phyloP scores from a whole-genome alignment of 768 basidiomycete species.

The Tremella fuciformis region DNA sequence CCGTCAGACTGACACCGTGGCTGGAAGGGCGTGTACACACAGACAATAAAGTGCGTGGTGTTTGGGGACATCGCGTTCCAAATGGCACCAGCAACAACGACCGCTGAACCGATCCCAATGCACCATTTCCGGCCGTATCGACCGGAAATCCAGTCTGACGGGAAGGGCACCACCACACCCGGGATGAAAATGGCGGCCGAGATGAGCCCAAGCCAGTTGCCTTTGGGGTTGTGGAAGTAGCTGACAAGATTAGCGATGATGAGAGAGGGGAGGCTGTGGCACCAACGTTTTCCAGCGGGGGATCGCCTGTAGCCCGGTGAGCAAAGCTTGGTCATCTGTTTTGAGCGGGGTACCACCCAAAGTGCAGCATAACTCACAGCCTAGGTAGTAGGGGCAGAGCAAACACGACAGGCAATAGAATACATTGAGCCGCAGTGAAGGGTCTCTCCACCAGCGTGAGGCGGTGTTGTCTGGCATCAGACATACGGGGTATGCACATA shows the following conservation, averaged over 20 bases:
- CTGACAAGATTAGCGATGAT: not conserved
- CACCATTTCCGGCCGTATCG: slow-evolving; percentile 25
- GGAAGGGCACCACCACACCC: slow-evolving; percentile 28
- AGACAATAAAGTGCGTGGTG: not conserved
- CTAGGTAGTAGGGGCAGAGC: slow-evolving; percentile 30
- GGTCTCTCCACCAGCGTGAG: slow-evolving; percentile 25
- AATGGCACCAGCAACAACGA: not conserved
- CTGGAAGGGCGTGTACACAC: too few relatives aligned
- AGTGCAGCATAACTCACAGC: slow-evolving; percentile 12
- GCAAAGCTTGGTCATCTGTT: slow-evolving; percentile 26
- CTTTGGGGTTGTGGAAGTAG: slow-evolving; percentile 27
- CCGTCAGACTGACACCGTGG: too few relatives aligned
- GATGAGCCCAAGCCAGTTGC: slow-evolving; percentile 29
- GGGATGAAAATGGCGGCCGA: slow-evolving; percentile 36
- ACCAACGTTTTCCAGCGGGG: slow-evolving; percentile 23
- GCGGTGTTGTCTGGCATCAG: slow-evolving; percentile 21
- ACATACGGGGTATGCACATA: too few relatives aligned
- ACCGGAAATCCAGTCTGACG: slow-evolving; percentile 30
- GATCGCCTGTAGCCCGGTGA: slow-evolving; percentile 35
- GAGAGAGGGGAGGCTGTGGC: not conserved
- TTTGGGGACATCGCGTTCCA: not conserved
- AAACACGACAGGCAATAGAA: slow-evolving; percentile 24
- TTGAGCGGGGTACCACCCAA: not conserved
- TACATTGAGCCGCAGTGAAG: slow-evolving; percentile 21
- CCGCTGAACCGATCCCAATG: not conserved